phyloP scores from a whole-genome alignment of 2,329 filamentous ascomycete genomes.

The Dactylellina drechsleri region DNA sequence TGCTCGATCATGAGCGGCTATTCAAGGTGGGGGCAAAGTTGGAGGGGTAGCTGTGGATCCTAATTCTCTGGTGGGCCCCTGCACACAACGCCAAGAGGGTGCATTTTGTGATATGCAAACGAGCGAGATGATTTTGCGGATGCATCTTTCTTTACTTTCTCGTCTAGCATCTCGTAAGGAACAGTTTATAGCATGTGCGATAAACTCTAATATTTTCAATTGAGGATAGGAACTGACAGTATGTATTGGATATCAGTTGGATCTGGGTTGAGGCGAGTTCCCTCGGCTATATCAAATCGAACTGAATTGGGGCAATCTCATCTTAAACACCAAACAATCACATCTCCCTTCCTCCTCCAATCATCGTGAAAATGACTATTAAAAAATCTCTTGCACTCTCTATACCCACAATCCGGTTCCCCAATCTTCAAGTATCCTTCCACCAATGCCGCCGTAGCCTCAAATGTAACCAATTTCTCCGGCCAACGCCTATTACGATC shows the following conservation, averaged over 20 bases:
- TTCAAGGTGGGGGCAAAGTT: neutral
- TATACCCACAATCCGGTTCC: slow-evolving; percentile 16
- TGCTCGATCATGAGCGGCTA: slow-evolving; percentile 1
- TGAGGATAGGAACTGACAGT: no score
- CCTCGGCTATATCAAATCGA: no score
- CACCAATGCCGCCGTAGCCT: slow-evolving; percentile 53
- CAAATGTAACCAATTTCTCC: slow-evolving; percentile 57
- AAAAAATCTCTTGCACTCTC: slow-evolving; percentile 57
- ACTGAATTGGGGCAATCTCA: no score
- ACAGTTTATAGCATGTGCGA: no score
- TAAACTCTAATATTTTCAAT: no score
- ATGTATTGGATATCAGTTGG: no score
- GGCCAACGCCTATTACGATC: slow-evolving; percentile 54
- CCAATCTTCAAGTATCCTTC: slow-evolving; percentile 27
- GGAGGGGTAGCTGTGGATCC: slow-evolving; percentile 31
- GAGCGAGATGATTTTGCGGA: no score
- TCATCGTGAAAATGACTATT: slow-evolving; percentile 59
- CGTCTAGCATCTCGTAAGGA: no score
- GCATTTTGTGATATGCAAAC: no score
- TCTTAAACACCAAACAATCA: slow-evolving; percentile 56
- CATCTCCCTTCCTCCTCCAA: slow-evolving; percentile 56
- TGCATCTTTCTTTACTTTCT: no score
- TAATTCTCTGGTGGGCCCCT: neutral
- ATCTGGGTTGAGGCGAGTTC: no score
- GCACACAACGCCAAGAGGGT: slow-evolving; percentile 15